Percentiles rank a stretch among this genome's conserved stretches.
Evolutionary conservation across 106 monocot species (phyloP).

Genomic region (Dendrobium chrysotoxum): DNA sequence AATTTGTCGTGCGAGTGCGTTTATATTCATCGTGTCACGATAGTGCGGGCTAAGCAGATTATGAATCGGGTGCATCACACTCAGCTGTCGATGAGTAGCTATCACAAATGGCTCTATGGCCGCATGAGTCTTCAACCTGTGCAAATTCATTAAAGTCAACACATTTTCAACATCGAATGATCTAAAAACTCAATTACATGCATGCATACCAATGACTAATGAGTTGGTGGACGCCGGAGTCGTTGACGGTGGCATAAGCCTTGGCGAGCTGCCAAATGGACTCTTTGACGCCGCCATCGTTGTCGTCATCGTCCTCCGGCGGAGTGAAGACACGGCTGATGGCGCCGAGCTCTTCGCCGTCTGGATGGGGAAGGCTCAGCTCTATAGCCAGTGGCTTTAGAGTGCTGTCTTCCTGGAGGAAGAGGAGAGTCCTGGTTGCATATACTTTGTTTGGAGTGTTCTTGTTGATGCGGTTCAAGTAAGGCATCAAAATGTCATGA

Average conservation of each 20-base stretch:
- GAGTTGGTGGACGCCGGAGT: constrained; percentile 66
- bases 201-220: constrained; percentile 48
- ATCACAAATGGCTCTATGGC: constrained; percentile 57
- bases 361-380: constrained; percentile 33
- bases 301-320: constrained; percentile 2
- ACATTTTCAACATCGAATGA: neutral
- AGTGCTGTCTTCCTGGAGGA: constrained; percentile 31
- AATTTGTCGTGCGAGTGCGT: constrained; percentile 52
- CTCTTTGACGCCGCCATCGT: constrained; percentile 24
- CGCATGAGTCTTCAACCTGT: constrained; percentile 46
- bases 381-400: constrained; percentile 58
- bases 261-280: constrained; percentile 62
- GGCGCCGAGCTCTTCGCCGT: constrained; percentile 5
- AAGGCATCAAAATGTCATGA: constrained; percentile 46
- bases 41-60: constrained; percentile 50
- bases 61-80: constrained; percentile 56
- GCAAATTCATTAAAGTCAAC: neutral
- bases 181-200: neutral
- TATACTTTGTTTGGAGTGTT: constrained; percentile 29
- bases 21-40: constrained; percentile 57
- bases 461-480: constrained; percentile 41
- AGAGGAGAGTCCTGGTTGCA: constrained; percentile 46
- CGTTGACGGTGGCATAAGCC: constrained; percentile 50
- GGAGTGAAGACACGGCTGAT: constrained; percentile 33
- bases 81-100: constrained; percentile 47